phyloP scores from a whole-genome alignment of 1,284 basidiomycete genomes.

The Trichosporon sp. region DNA sequence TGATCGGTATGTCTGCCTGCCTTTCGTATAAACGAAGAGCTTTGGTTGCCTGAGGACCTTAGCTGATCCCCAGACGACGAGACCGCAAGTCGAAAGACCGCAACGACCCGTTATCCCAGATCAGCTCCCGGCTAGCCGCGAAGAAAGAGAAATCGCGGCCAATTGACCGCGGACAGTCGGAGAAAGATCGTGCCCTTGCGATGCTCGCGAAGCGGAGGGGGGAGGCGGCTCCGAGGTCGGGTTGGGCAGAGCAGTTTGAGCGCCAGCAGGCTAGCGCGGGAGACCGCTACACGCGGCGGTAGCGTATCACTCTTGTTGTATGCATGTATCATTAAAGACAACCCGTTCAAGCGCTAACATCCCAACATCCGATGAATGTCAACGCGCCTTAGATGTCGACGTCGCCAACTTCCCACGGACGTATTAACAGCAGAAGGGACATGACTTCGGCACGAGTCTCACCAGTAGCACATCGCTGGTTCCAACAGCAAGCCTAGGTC shows the following conservation, averaged over 20 bases:
- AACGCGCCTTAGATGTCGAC: too few species aligned
- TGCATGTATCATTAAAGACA: background rate
- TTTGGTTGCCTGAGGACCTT: too few species aligned
- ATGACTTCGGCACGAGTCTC: too few species aligned
- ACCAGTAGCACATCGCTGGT: too few species aligned
- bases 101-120: conserved; percentile 51
- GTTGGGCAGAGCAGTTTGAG: conserved; percentile 47
- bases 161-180: conserved; percentile 31
- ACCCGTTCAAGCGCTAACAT: background rate
- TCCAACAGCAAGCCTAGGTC: too few species aligned
- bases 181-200: conserved; percentile 53
- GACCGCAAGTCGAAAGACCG: conserved; percentile 48
- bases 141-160: conserved; percentile 8
- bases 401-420: too few species aligned
- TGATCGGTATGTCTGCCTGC: conserved; percentile 40
- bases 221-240: background rate
- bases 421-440: too few species aligned
- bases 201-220: conserved; percentile 46
- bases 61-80: conserved; percentile 45
- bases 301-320: background rate
- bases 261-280: conserved; percentile 49
- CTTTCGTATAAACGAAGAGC: too few species aligned
- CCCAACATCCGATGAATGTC: too few species aligned
- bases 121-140: conserved; percentile 35
- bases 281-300: conserved; percentile 31